Evolutionary conservation across 179 eudicot species (phyloP), one percentile per base, ranked within the genome.

Genomic region (Camellia oleifera): DNA sequence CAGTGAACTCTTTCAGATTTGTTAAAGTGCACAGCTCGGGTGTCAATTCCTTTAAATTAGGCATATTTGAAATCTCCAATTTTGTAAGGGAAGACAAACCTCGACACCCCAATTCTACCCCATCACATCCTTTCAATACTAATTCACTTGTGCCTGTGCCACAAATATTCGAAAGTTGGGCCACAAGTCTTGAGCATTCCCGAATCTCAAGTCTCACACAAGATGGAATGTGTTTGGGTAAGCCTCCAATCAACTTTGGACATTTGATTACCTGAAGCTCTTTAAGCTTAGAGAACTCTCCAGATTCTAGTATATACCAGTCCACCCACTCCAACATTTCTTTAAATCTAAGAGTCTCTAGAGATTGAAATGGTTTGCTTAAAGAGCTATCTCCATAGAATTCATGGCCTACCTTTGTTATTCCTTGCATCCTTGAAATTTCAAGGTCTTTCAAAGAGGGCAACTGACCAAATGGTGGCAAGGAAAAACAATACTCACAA

Each of bases 261-360:
- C 87, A 84, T 13, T 81, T 10, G 8, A 4, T 4, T 10, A 84
- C 42, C 18, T 0, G 3, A 18, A 84, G 82, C 61, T 58, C 50
- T 57, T 14, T 6, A 53, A 84, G 82, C 23, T 26, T 12, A 65
- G 81, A 84, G 73, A 81, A 84, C 72, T 40, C 72, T 68, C 8
- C 52, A 13, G 18, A 1, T 10, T 18, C 72, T 40, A 7, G 3
- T 9, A 15, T 15, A 14, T 4, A 5, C 72, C 72, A 68, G 42
- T 68, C 72, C 18, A 40, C 72, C 72, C 52, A 68, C 50, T 68
- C 52, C 15, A 13, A 14, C 77, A 72, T 42, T 6, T 23, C 15
- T 5, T 4, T 23, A 64, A 79, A 66, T 20, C 20, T 10, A 14
- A 79, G 18, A 3, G 44, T 45, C 56, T 53, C 57, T n/a, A 79